phyloP scores from a whole-genome alignment of 1,139 yeast genomes.

The Blastobotrys aristatus region DNA sequence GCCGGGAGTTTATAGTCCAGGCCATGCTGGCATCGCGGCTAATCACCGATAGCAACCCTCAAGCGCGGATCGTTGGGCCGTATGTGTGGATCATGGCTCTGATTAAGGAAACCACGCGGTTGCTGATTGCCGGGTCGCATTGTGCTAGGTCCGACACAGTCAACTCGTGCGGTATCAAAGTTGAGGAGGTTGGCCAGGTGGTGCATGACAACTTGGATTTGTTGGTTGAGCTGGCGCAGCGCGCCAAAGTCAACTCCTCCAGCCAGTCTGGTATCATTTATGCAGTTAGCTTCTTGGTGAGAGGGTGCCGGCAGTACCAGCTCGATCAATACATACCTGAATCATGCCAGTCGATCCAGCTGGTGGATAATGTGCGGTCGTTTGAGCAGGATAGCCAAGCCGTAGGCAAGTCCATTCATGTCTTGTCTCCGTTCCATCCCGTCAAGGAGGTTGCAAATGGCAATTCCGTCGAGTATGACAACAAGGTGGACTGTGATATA shows the following conservation, averaged over 20 bases:
- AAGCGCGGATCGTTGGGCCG: not conserved
- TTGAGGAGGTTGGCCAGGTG: not conserved
- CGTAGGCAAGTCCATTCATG: not conserved
- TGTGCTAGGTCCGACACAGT: not conserved
- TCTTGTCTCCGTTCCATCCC: constrained; percentile 3
- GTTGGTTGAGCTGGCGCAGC: not conserved
- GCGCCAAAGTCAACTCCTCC: not conserved
- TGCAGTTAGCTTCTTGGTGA: constrained; percentile 1
- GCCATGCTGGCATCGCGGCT: constrained; percentile 1
- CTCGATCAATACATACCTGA: constrained; percentile 5
- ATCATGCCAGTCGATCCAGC: not conserved
- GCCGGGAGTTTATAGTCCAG: not conserved
- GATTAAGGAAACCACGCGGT: constrained; percentile 7
- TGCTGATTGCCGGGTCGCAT: constrained; percentile 4
- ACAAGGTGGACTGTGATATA: not conserved
- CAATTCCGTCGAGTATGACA: not conserved
- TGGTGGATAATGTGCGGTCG: not conserved
- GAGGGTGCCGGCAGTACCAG: constrained; percentile 1
- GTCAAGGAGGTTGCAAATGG: not conserved
- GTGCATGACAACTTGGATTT: not conserved
- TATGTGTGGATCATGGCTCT: constrained; percentile 4
- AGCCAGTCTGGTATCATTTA: not conserved
- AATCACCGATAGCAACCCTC: not conserved
- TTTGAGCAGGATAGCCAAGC: not conserved
- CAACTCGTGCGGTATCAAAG: not conserved